Conservation (phyloP, 257 asterid genomes). For the Gentiana dahurica region DNA sequence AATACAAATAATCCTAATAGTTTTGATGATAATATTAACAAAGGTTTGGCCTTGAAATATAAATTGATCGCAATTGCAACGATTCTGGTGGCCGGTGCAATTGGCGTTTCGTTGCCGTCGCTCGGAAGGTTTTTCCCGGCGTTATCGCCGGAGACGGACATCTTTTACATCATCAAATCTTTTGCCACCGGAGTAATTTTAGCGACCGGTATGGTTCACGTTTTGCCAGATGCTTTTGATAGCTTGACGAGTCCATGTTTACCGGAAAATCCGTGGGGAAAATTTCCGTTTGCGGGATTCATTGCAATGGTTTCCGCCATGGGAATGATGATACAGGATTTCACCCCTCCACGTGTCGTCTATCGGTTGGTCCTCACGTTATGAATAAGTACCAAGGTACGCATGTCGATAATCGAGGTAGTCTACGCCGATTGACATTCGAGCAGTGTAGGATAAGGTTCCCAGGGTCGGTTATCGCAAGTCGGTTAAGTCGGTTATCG, state of each 20-base stretch:
- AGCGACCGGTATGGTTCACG: slow-evolving; percentile 18
- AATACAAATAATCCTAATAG: too few species aligned
- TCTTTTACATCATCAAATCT: slow-evolving; percentile 17
- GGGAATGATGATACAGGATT: too few species aligned
- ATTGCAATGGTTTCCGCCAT: slow-evolving; percentile 21
- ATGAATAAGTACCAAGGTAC: too few species aligned
- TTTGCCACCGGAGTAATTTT: slow-evolving; percentile 21
- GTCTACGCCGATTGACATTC: too few species aligned
- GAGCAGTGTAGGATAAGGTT: too few species aligned
- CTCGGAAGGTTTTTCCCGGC: slow-evolving; percentile 11
- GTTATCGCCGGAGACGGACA: slow-evolving; percentile 13
- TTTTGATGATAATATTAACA: neutral
- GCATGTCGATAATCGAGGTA: too few species aligned
- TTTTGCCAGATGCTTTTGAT: slow-evolving; percentile 17
- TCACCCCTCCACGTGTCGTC: too few species aligned
- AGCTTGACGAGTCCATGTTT: slow-evolving; percentile 13
- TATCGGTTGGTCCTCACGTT: too few species aligned
- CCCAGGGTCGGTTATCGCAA: too few species aligned
- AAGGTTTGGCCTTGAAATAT: slow-evolving; percentile 12
- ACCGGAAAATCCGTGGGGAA: slow-evolving; percentile 12
- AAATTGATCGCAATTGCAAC: slow-evolving; percentile 15
- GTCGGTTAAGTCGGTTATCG: too few species aligned
- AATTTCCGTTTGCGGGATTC: slow-evolving; percentile 19
- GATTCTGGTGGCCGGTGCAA: slow-evolving; percentile 12
- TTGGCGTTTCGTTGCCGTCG: slow-evolving; percentile 21